Base-by-base conservation (phyloP, 352 stramenopile species). In the Pythium oligandrum region DNA sequence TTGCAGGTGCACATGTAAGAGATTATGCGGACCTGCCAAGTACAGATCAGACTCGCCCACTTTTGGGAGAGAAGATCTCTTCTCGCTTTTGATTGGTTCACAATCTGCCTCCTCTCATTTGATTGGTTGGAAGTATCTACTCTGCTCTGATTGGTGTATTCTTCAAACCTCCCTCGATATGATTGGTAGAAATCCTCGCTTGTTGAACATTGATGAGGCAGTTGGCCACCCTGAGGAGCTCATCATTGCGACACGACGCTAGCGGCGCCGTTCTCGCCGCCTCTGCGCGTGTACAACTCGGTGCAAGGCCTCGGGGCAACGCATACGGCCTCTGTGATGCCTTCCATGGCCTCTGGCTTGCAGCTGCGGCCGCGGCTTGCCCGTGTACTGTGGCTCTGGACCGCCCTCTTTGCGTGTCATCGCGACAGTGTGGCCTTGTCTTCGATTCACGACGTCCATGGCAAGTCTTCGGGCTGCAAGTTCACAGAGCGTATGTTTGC, bases 401-500 rank as follows among this genome's bases (percentile, higher is more conserved):
- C 71, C 3, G 59, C 40, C 43, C 45, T 71, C 17, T 63, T 50
- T 3, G 53, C 63, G 43, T 58, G 62, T 55, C 68, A 68, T 17
- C 47, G 51, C 5, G 48, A 61, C 43, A 61, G 61, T 44, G 26
- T 79, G 33, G 74, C 61, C 5, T 59, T 69, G 12, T 69, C 64
- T 32, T 91, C 80, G 44, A 82, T 89, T 45, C 76, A 91, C 62
- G 45, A 72, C 30, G 59, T 88, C 35, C 59, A 78, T 8, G 78
- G 75, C 17, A 73, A 73, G 50, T 69, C 64, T 11, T 86, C 71
- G 0, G 78, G 83, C 37, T 83, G 65, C 51, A 75, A 79, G 44
- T 75, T 87, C 51, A 84, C 73, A 8, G 83, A 95, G 66, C 71
- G 72, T 57, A 90, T 92, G 82, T 95, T 92, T 63, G 81, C 75